phyloP scores from a whole-genome alignment of 805 yeast species.

The Cyberlindnera maritima region DNA sequence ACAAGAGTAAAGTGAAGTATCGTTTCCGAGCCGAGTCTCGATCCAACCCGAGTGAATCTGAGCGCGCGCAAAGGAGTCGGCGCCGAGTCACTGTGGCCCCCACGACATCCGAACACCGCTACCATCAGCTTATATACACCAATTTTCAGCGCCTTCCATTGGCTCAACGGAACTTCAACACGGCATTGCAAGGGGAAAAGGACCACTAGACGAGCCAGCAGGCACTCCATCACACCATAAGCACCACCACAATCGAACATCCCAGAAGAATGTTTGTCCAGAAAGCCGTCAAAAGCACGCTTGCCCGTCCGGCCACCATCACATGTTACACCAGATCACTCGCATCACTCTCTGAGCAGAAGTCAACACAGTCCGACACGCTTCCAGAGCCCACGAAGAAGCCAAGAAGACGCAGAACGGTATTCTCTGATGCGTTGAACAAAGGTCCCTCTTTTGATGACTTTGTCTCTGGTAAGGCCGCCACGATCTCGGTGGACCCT shows the following conservation, averaged over 20 bases:
- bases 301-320: slow-evolving; percentile 6
- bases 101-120: slow-evolving; percentile 13
- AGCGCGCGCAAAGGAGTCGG: neutral
- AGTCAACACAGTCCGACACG: neutral
- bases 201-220: neutral
- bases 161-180: neutral
- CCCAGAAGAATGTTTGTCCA: slow-evolving; percentile 1
- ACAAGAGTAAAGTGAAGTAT: too few relatives aligned
- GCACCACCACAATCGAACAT: neutral
- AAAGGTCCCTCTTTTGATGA: slow-evolving; percentile 94
- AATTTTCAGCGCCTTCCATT: slow-evolving; percentile 3
- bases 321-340: slow-evolving; percentile 12
- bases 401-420: slow-evolving; percentile 47
- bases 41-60: neutral
- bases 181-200: neutral
- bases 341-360: slow-evolving; percentile 17
- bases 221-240: neutral
- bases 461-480: slow-evolving; percentile 79
- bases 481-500: slow-evolving; percentile 65
- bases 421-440: slow-evolving; percentile 66
- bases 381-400: slow-evolving; percentile 24
- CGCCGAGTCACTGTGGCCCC: slow-evolving; percentile 11
- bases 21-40: too few relatives aligned
- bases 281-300: slow-evolving; percentile 4
- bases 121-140: slow-evolving; percentile 10